phyloP scores from a whole-genome alignment of 805 yeast genomes.

The Yamadazyma laniorum region DNA sequence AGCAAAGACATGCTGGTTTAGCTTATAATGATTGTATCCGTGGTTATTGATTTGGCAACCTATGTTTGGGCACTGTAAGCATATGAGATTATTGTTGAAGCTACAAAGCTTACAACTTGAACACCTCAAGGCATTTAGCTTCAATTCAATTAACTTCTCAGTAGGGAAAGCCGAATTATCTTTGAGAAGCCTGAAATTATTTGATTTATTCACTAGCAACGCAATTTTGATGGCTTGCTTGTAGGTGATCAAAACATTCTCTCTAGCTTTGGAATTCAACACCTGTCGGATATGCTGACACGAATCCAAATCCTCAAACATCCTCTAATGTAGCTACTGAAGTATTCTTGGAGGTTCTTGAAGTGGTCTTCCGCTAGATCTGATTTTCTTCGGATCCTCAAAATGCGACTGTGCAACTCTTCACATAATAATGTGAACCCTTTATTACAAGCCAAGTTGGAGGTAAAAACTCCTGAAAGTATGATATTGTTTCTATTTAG shows the following conservation, averaged over 20 bases:
- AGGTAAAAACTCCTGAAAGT: no score
- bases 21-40: constrained; percentile 31
- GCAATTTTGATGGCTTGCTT: constrained; percentile 51
- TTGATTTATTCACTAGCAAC: constrained; percentile 17
- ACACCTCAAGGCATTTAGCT: constrained; percentile 48
- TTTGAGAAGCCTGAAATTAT: constrained; percentile 27
- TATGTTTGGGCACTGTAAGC: constrained; percentile 74
- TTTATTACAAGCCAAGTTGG: neutral
- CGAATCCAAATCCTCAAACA: constrained; percentile 23
- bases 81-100: constrained; percentile 51
- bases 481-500: constrained; percentile 5
- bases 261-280: constrained; percentile 47
- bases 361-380: constrained; percentile 3
- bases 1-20: constrained; percentile 36
- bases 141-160: constrained; percentile 37
- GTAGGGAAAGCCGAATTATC: constrained; percentile 40
- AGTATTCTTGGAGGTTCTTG: neutral
- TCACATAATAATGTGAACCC: neutral
- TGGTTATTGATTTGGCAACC: constrained; percentile 51
- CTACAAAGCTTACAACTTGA: constrained; percentile 45
- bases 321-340: neutral
- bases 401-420: no score
- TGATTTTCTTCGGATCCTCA: constrained; percentile 1
- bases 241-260: constrained; percentile 49
- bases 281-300: constrained; percentile 52